Evolutionary conservation across 2,329 filamentous ascomycete genomes (phyloP).

Genomic region (Sporothrix pallida): DNA sequence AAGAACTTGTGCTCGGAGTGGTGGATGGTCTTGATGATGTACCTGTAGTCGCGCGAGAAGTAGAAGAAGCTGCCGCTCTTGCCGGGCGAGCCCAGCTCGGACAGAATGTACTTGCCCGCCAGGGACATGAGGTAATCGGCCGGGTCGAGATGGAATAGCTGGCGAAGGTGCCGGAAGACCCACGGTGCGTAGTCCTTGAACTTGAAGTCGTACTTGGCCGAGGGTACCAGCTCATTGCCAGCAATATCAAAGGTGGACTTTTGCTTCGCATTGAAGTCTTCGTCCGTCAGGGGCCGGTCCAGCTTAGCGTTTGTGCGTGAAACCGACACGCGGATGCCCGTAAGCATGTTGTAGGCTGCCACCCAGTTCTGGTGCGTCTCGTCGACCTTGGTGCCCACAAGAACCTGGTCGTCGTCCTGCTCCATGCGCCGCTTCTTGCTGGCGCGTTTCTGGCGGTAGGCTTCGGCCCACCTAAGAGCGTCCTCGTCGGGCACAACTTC

Average conservation of each 20-base stretch:
- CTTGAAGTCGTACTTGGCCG: slow-evolving; percentile 99
- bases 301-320: slow-evolving; percentile 97
- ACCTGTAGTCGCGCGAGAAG: slow-evolving; percentile 99
- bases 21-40: slow-evolving; percentile 99
- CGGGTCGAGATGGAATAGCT: slow-evolving; percentile 88
- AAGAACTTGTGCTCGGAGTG: slow-evolving; percentile 91
- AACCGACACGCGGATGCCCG: slow-evolving; percentile 95
- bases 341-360: slow-evolving; percentile 99
- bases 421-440: slow-evolving; percentile 84
- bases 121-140: slow-evolving; percentile 98
- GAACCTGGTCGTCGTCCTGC: slow-evolving; percentile 87
- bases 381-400: slow-evolving; percentile 97
- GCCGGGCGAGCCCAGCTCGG: slow-evolving; percentile 92
- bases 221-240: slow-evolving; percentile 95
- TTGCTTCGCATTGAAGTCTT: slow-evolving; percentile 91
- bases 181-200: slow-evolving; percentile 99
- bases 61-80: slow-evolving; percentile 99
- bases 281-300: slow-evolving; percentile 85
- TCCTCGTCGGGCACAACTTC: slow-evolving; percentile 88
- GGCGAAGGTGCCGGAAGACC: slow-evolving; percentile 93
- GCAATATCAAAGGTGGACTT: slow-evolving; percentile 99
- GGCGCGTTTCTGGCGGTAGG: slow-evolving; percentile 87
- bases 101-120: slow-evolving; percentile 98
- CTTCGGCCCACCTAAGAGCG: slow-evolving; percentile 88
- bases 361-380: slow-evolving; percentile 97